Evolutionary conservation across 306 rosid genomes (phyloP).

Genomic region (Vachellia pachyceras): DNA sequence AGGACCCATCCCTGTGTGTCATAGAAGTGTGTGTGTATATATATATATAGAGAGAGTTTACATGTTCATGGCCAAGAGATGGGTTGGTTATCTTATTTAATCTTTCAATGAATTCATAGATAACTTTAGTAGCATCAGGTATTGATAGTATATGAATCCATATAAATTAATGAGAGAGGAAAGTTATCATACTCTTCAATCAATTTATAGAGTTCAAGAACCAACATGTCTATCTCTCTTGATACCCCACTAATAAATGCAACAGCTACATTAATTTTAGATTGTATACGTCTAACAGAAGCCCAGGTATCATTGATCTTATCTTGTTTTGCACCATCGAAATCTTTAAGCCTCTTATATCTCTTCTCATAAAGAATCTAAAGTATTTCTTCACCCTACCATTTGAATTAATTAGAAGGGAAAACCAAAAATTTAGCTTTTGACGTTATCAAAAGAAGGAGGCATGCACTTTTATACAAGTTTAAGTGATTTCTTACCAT

Average conservation of each 20-base stretch:
- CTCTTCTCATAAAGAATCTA: conserved; percentile 38
- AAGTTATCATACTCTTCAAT: conserved; percentile 47
- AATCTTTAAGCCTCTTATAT: conserved; percentile 37
- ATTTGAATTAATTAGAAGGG: background rate
- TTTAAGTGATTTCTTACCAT: conserved; percentile 31
- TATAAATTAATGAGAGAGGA: background rate
- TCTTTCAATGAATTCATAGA: conserved; percentile 8
- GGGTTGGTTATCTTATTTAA: background rate
- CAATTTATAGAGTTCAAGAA: conserved; percentile 45
- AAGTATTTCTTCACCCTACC: conserved; percentile 48
- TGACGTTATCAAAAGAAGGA: background rate
- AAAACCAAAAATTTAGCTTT: background rate
- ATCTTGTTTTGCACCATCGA: conserved; percentile 42
- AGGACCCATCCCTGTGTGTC: background rate
- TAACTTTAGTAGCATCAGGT: background rate
- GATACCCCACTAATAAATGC: conserved; percentile 37
- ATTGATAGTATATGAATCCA: background rate
- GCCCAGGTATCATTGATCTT: conserved; percentile 32
- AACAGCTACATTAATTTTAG: conserved; percentile 43
- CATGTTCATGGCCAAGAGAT: background rate
- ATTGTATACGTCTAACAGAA: conserved; percentile 35
- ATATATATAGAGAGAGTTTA: background rate
- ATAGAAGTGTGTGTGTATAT: background rate
- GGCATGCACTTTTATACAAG: background rate
- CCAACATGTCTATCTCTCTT: conserved; percentile 41